Evolutionary conservation across 2,329 filamentous ascomycete genomes (phyloP).

Genomic region (Epichloe uncinata): DNA sequence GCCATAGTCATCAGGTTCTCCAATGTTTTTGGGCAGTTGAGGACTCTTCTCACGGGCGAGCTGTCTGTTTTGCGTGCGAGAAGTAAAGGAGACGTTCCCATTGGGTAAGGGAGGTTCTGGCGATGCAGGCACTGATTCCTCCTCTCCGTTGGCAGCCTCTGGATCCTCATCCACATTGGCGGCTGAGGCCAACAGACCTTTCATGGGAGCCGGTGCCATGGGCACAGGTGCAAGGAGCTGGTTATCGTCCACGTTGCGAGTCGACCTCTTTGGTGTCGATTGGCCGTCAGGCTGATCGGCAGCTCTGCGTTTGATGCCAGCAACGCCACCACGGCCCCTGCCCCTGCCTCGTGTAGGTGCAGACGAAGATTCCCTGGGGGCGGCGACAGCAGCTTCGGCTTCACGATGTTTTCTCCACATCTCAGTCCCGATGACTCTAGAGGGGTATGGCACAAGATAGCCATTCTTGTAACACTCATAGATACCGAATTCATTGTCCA

Average conservation of each 20-base stretch:
- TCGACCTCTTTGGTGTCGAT: slow-evolving; percentile 34
- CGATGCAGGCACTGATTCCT: slow-evolving; percentile 23
- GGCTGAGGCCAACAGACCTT: slow-evolving; percentile 26
- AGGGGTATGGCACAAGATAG: slow-evolving; percentile 31
- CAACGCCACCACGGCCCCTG: slow-evolving; percentile 21
- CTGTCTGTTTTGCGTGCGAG: slow-evolving; percentile 16
- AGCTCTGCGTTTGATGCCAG: slow-evolving; percentile 35
- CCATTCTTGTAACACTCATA: slow-evolving; percentile 29
- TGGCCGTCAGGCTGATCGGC: slow-evolving; percentile 36
- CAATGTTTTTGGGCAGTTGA: slow-evolving; percentile 23
- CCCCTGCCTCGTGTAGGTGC: slow-evolving; percentile 17
- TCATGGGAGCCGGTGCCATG: slow-evolving; percentile 19
- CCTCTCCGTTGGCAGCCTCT: slow-evolving; percentile 21
- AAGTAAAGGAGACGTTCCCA: slow-evolving; percentile 12
- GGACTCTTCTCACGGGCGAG: slow-evolving; percentile 25
- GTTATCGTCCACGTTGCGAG: slow-evolving; percentile 20
- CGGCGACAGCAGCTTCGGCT: slow-evolving; percentile 23
- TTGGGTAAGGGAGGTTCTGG: slow-evolving; percentile 21
- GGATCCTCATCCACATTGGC: slow-evolving; percentile 22
- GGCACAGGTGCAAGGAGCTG: slow-evolving; percentile 13
- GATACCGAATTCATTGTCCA: slow-evolving; percentile 28
- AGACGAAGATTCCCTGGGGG: slow-evolving; percentile 13
- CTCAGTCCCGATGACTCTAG: slow-evolving; percentile 28
- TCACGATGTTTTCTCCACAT: slow-evolving; percentile 26
- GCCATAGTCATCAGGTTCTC: slow-evolving; percentile 38